Evolutionary conservation across 208 protist genomes (phyloP).

Genomic region (Leishmania braziliensis): DNA sequence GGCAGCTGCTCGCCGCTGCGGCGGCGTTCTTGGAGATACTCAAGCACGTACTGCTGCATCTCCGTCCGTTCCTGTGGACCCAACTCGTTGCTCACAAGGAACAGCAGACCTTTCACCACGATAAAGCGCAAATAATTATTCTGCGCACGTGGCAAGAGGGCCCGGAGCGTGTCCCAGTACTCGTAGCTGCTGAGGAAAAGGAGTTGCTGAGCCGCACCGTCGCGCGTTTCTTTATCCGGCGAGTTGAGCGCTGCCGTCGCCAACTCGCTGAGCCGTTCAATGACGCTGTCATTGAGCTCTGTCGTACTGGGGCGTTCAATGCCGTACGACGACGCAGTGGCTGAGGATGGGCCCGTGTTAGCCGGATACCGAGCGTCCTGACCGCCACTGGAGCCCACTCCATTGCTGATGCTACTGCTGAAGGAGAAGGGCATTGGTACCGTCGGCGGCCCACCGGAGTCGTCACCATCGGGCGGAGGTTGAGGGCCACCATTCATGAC

Average conservation of each 20-base stretch:
- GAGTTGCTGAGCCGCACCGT: conserved; percentile 61
- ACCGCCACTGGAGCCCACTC: neutral
- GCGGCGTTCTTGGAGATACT: conserved; percentile 50
- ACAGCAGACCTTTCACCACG: conserved; percentile 79
- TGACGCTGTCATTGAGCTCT: conserved; percentile 18
- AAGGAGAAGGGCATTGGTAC: conserved; percentile 15
- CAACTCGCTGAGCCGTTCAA: conserved; percentile 41
- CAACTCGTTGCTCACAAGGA: conserved; percentile 88
- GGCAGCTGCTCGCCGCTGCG: conserved; percentile 51
- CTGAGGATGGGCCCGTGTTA: conserved; percentile 1
- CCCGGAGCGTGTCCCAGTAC: conserved; percentile 70
- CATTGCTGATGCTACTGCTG: neutral
- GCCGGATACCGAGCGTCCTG: neutral
- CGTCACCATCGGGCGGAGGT: conserved; percentile 2
- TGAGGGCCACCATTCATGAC: conserved; percentile 9
- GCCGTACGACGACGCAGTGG: neutral
- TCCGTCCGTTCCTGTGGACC: conserved; percentile 77
- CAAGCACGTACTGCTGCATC: conserved; percentile 66
- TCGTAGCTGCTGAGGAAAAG: conserved; percentile 84
- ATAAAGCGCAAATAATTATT: conserved; percentile 86
- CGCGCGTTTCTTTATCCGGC: conserved; percentile 52
- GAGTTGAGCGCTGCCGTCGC: conserved; percentile 60
- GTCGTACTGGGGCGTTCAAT: conserved; percentile 2
- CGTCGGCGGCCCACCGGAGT: neutral
- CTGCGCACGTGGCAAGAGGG: conserved; percentile 45